Evolutionary conservation across 2,329 filamentous ascomycete genomes (phyloP), one percentile per base, ranked within the genome.

Genomic region (Verticillium klebahnii): DNA sequence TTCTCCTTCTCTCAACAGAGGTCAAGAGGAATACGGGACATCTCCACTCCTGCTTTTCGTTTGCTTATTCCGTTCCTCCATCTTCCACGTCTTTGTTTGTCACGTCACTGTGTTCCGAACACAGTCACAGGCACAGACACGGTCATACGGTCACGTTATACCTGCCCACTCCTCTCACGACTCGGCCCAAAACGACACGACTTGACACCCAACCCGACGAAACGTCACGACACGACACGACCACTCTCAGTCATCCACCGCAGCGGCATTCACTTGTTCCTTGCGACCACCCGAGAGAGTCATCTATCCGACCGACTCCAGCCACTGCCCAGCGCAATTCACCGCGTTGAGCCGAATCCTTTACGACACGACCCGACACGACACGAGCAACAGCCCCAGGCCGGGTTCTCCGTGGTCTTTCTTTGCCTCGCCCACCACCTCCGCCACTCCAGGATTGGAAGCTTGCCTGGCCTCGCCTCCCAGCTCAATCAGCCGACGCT

Each of bases 231-330:
- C 52, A 60, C 45, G n/a, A 31, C 39, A 61, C 65, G 66, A 60
- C 60, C 65, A 68, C 68, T 69, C 72, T 57, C 60, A 31, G 62
- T 61, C 45, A 59, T 50, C 17, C 55, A 50, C 56, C 73, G 75
- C 77, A 77, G 78, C 78, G 78, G 76, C 79, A 82, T 81, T 81
- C 71, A 78, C 75, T 81, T 81, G 80, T 75, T 76, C 78, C 79
- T 76, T 80, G 76, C 76, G 77, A 74, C 69, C 64, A 67, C 65
- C 65, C 61, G 32, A 15, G 57, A 64, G 58, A 37, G 40, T 39
- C 45, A 23, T 25, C 45, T 50, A 9, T 25, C n/a, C 45, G 1
- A n/a, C 23, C 8, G 39, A 58, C 58, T 36, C 15, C 50, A 58
- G 25, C 60, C 32, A 56, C 45, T 45, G 45, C 45, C 45, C n/a